Base-by-base conservation (phyloP, 75 land plant species). In the Pseudotsuga menziesii region DNA sequence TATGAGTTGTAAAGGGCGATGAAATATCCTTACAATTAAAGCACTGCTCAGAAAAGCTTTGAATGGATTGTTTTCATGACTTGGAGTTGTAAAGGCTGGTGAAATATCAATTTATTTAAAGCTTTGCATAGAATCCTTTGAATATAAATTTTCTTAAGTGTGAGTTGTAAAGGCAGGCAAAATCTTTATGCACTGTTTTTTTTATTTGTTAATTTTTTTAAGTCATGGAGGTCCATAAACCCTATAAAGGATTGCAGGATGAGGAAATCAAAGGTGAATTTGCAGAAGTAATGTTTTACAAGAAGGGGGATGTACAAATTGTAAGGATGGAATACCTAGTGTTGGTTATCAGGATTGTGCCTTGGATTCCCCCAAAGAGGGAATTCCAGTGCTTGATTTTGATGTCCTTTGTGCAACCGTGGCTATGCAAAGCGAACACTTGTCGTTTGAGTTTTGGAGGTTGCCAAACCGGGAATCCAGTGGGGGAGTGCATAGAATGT, bases 401-500 rank as follows among this genome's bases (percentile, higher is more conserved):
- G 91, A 90, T 59, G 55, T 90, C 79, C 82, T 90, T 14, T 90
- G 89, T 69, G 79, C 89, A 2, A 80, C 87, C 11, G 87, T 90
- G 55, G 89, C 89, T 16, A 35, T 84, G 84, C 88, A 86, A 80
- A 82, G 82, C 25, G 79, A 82, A 57, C 77, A 77, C 17, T 74
- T 82, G n/a, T 80, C 78, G 17, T 62, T 78, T 72, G 80, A 79
- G 25, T 32, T 58, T 22, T 64, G 41, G 52, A 55, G 76, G 12
- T 72, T 72, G 23, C 6, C 29, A 16, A 27, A 72, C 29, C 20
- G 48, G 57, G 74, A 72, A 54, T 16, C 27, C 15, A 27, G 29
- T 35, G 85, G 75, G 7, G 90, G 90, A 1, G 87, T 92, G 76
- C 87, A 92, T 63, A 77, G 98, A 82, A 87, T 92, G 92, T 94